Base-by-base conservation (phyloP, 768 basidiomycete genomes). In the Mycena kentingensis region DNA sequence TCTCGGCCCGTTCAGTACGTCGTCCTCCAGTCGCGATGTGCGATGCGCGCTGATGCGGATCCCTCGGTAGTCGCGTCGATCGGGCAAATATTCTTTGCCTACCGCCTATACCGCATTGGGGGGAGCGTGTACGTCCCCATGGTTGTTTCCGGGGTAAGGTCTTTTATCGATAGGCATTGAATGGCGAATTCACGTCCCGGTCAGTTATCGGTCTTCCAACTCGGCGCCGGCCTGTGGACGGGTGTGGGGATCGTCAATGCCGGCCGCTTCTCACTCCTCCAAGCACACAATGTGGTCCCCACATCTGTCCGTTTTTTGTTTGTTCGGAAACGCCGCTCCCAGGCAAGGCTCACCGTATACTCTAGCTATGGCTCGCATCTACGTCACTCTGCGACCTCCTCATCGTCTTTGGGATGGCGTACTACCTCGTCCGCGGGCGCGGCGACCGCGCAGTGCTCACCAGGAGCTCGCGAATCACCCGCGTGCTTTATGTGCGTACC, bases 51-150 rank as follows among this genome's bases (percentile, higher is more conserved):
- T 11, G 15, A 16, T 10, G 27, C 15, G n/a, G n/a, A 24, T 29
- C 19, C 13, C 10, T 16, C 22, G 5, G 35, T 27, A 46, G 52
- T 51, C 36, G 60, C 62, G 4, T 52, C 32, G 0, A 39, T 63
- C 8, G 64, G 63, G 12, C 64, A 65, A 19, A 43, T 34, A 11
- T 65, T 55, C 51, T 65, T 60, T 47, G 57, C 57, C 1, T 59
- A 60, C 45, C 52, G 64, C 12, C 57, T 65, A 16, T 62, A 52
- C n/a, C 46, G 42, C 19, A n/a, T 54, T 11, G n/a, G 31, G 19
- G 28, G 15, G 18, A 54, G 29, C 5, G 1, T 29, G 18, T 54
- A 43, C 8, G 12, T 43, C 10, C 52, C 46, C 1, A 47, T 24
- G 1, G 8, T 49, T 10, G 36, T 54, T 22, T 2, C 29, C 6